Conservation (phyloP, 1,284 basidiomycete species). For the Thecaphora frezii region DNA sequence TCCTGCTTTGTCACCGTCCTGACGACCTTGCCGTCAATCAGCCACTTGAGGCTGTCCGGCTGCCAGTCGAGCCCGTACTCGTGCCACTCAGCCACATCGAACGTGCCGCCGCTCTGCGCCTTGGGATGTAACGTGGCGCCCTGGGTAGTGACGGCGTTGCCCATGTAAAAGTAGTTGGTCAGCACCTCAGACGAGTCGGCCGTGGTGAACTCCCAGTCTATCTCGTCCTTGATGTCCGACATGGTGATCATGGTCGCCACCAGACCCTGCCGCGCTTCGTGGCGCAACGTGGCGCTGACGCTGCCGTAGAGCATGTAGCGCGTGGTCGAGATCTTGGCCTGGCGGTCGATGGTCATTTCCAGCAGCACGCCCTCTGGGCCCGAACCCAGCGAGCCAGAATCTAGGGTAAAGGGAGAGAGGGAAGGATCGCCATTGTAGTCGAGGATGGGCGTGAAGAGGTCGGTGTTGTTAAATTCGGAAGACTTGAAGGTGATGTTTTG, state of each 20-base stretch:
- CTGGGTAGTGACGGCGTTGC: constrained; percentile 6
- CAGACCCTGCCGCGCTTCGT: constrained; percentile 40
- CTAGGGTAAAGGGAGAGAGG: constrained; percentile 42
- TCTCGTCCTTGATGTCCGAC: constrained; percentile 44
- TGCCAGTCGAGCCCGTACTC: constrained; percentile 50
- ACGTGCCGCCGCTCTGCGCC: constrained; percentile 3
- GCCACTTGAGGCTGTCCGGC: constrained; percentile 41
- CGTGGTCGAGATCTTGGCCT: constrained; percentile 49
- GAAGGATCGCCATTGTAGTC: constrained; percentile 45
- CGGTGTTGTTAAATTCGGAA: constrained; percentile 33
- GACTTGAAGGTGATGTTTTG: constrained; percentile 33
- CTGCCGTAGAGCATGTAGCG: constrained; percentile 52
- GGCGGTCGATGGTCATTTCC: constrained; percentile 31
- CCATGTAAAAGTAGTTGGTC: constrained; percentile 45
- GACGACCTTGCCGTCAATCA: constrained; percentile 40
- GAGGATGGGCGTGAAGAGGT: constrained; percentile 46
- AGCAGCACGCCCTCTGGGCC: constrained; percentile 51
- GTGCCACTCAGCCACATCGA: constrained; percentile 39
- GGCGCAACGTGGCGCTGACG: constrained; percentile 40
- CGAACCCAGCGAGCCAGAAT: constrained; percentile 41
- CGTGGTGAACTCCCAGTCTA: constrained; percentile 46
- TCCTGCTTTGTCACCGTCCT: constrained; percentile 27
- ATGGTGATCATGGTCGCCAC: constrained; percentile 49
- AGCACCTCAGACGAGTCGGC: constrained; percentile 12
- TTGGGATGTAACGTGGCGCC: constrained; percentile 10